phyloP scores from a whole-genome alignment of 345 rosid species.

The Kernera saxatilis region DNA sequence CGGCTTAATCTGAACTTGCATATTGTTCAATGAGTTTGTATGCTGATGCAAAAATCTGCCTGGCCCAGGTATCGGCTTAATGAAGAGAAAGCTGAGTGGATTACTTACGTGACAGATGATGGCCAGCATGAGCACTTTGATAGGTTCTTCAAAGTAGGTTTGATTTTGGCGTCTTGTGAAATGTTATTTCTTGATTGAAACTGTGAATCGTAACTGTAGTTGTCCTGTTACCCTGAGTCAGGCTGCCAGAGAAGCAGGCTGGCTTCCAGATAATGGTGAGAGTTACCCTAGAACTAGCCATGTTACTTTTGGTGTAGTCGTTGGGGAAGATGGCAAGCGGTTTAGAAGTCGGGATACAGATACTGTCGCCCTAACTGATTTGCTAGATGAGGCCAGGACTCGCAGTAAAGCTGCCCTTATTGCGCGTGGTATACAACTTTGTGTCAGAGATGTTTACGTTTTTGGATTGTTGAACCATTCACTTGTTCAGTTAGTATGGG shows the following conservation, averaged over 20 bases:
- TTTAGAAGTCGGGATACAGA: slow-evolving; percentile 64
- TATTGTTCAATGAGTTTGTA: not conserved
- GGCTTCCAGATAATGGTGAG: slow-evolving; percentile 53
- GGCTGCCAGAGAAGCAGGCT: slow-evolving; percentile 74
- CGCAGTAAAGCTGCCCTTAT: slow-evolving; percentile 64
- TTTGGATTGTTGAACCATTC: slow-evolving; percentile 6
- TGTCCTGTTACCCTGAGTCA: slow-evolving; percentile 23
- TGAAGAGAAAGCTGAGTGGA: slow-evolving; percentile 87
- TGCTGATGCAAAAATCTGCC: not conserved
- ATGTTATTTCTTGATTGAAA: not conserved
- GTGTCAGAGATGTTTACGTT: not conserved
- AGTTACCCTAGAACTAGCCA: slow-evolving; percentile 57
- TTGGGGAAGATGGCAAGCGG: slow-evolving; percentile 80
- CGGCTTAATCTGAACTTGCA: not conserved
- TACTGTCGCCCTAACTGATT: slow-evolving; percentile 67
- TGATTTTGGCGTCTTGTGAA: not conserved
- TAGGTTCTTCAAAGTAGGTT: slow-evolving; percentile 68
- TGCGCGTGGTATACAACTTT: slow-evolving; percentile 55
- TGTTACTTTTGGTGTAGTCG: slow-evolving; percentile 84
- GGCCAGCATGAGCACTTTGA: slow-evolving; percentile 81
- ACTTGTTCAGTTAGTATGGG: not conserved
- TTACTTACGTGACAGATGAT: slow-evolving; percentile 78
- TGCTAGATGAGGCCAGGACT: slow-evolving; percentile 81
- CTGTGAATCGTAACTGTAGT: not conserved
- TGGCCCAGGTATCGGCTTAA: slow-evolving; percentile 66